Base-by-base conservation (phyloP, 495 filamentous ascomycete species). In the Talaromyces liani region DNA sequence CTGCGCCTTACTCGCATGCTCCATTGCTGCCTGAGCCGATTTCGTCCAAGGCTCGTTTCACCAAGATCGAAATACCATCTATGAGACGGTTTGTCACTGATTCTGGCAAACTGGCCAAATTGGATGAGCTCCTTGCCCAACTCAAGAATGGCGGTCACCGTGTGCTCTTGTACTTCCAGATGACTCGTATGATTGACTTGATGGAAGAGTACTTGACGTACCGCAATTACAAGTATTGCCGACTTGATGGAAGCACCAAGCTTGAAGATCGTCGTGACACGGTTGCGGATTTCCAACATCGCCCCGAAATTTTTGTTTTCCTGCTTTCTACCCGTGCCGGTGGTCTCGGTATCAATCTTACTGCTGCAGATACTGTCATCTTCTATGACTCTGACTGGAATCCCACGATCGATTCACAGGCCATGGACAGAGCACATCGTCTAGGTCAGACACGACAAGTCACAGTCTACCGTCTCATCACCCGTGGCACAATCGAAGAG, bases 361-460 rank as follows among this genome's bases (percentile, higher is more conserved):
- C 94, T 1, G 87, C 88, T 20, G 94, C 90, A 51, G 85, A 88
- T 67, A 98, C 93, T 6, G 94, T 98, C 73, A 98, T 98, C 72
- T 98, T 98, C 84, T 98, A 98, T 81, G 94, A 98, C 69, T 96
- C 91, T 9, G 94, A 98, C 72, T 98, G 94, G 94, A 98, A 98
- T 73, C 94, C 94, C 29, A 98, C 94, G 18, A 98, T 98, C 69
- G 94, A 98, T 75, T 93, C 89, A 25, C 94, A 98, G 72, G 94
- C 94, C 72, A 98, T 98, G 95, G 94, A 98, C 74, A 91, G 94
- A 70, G 94, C 94, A 25, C 94, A 98, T 82, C 92, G 94, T 81
- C 88, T 98, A 22, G 94, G 94, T 47, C 94, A 98, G 75, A 98
- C 94, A 3, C 86, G 86, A 66, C 94, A 98, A 73, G 94, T 98